These are phyloP conservation scores for Kodamaea lidongshanica DNA, from an alignment of 805 yeast species.

Conservation along the genomic window DNA sequence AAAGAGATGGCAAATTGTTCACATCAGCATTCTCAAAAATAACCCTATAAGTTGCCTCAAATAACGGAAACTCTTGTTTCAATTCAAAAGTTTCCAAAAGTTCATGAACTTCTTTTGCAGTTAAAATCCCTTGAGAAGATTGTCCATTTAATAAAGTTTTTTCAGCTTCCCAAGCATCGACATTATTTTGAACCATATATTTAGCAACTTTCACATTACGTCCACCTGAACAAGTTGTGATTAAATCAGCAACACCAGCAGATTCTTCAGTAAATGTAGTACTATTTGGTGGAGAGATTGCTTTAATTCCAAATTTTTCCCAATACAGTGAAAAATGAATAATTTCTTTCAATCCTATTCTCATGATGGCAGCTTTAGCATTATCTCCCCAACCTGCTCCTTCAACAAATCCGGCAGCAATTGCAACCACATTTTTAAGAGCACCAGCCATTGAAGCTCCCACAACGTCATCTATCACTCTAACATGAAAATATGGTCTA, in stretches of 20 bases:
- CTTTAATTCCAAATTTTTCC: constrained; percentile 52
- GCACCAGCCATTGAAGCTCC: constrained; percentile 98
- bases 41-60: constrained; percentile 75
- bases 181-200: constrained; percentile 75
- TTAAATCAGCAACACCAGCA: constrained; percentile 97
- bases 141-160: constrained; percentile 86
- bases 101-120: constrained; percentile 87
- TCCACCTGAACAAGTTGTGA: constrained; percentile 97
- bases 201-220: constrained; percentile 90
- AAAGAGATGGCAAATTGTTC: constrained; percentile 65
- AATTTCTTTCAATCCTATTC: constrained; percentile 89
- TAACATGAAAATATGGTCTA: constrained; percentile 96
- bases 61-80: constrained; percentile 72
- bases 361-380: constrained; percentile 95
- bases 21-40: constrained; percentile 70
- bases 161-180: constrained; percentile 76
- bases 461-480: constrained; percentile 86
- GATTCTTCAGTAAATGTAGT: constrained; percentile 87
- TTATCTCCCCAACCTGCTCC: constrained; percentile 99
- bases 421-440: constrained; percentile 89
- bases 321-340: constrained; percentile 63
- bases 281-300: constrained; percentile 54
- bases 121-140: constrained; percentile 92
- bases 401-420: constrained; percentile 95
- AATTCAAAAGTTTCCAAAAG: constrained; percentile 52